Evolutionary conservation across 805 yeast species (phyloP).

Genomic region (Metschnikowia orientalis): DNA sequence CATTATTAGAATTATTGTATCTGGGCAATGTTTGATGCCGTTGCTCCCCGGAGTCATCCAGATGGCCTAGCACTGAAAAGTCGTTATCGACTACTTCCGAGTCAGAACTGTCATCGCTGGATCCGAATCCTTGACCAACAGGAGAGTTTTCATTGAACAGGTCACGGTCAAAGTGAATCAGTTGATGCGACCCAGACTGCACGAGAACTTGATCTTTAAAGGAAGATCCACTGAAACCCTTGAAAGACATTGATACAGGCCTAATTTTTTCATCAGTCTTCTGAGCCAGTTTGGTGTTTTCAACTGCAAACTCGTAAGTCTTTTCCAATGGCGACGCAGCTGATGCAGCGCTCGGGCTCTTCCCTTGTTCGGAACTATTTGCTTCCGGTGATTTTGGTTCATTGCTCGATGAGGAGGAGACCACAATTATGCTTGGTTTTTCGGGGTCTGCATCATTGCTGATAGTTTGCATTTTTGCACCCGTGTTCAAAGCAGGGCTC

Average conservation of each 20-base stretch:
- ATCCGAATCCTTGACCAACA: slow-evolving; percentile 40
- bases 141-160: slow-evolving; percentile 23
- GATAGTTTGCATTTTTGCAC: too few species aligned
- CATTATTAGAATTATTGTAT: slow-evolving; percentile 6
- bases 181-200: slow-evolving; percentile 37
- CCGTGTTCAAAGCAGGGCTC: too few species aligned
- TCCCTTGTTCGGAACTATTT: background rate
- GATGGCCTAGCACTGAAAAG: slow-evolving; percentile 1
- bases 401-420: slow-evolving; percentile 3
- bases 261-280: slow-evolving; percentile 15
- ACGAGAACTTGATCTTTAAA: slow-evolving; percentile 23
- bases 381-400: background rate
- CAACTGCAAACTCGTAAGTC: slow-evolving; percentile 13
- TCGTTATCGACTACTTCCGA: slow-evolving; percentile 8
- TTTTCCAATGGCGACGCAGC: slow-evolving; percentile 11
- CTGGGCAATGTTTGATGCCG: background rate
- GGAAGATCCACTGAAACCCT: slow-evolving; percentile 58
- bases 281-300: slow-evolving; percentile 1
- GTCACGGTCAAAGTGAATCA: slow-evolving; percentile 34
- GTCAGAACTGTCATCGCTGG: slow-evolving; percentile 20
- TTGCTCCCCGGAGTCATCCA: background rate
- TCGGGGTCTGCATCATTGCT: too few species aligned
- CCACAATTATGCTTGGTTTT: slow-evolving; percentile 1
- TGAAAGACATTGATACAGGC: slow-evolving; percentile 53
- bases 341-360: too few species aligned